These are phyloP conservation scores for Candida hispaniensis DNA, from an alignment of 805 yeast species.

Conservation along the genomic window DNA sequence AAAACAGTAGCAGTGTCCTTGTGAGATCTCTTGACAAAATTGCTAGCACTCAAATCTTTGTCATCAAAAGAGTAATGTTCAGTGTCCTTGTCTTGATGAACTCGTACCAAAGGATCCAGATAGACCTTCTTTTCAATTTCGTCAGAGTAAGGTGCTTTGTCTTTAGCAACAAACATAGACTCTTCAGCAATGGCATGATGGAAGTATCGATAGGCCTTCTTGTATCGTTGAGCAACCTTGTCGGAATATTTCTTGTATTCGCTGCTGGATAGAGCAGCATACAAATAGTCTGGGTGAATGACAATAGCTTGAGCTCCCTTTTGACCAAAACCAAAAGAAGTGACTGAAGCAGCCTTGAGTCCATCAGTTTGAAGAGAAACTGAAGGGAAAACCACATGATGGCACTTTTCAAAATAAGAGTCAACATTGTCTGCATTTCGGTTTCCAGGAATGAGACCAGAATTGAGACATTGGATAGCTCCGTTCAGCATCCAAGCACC, in stretches of 20 bases:
- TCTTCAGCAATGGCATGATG: constrained; percentile 89
- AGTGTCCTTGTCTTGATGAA: constrained; percentile 34
- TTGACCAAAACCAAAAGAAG: constrained; percentile 99
- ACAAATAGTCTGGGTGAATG: constrained; percentile 88
- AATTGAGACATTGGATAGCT: constrained; percentile 81
- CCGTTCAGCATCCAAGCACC: constrained; percentile 99
- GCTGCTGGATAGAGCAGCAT: constrained; percentile 61
- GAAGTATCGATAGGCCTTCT: constrained; percentile 85
- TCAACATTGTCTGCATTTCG: constrained; percentile 97
- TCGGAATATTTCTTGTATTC: constrained; percentile 60
- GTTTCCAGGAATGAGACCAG: constrained; percentile 97
- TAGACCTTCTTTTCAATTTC: constrained; percentile 84
- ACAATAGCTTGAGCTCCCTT: constrained; percentile 96
- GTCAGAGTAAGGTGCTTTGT: constrained; percentile 81
- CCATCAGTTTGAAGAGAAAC: constrained; percentile 92
- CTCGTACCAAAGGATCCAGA: constrained; percentile 91
- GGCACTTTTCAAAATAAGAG: constrained; percentile 65
- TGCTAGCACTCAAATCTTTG: constrained; percentile 29
- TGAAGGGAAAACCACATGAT: constrained; percentile 88
- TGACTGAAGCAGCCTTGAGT: constrained; percentile 90
- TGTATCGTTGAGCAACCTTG: constrained; percentile 72
- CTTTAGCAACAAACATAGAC: constrained; percentile 87
- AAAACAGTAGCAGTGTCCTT: constrained; percentile 56
- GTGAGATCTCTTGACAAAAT: constrained; percentile 32
- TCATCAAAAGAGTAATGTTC: constrained; percentile 28